Percentiles rank a stretch among this genome's conserved stretches.
Conservation (phyloP, 345 rosid genomes). For the thale cress (Arabidopsis thaliana) region TAIR10.1 NC_003076.8:3957501-3958000, state of each 20-base stretch:
- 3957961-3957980: slow-evolving; percentile 22
- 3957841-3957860: slow-evolving; percentile 33
- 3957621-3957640: slow-evolving; percentile 15
- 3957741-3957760: slow-evolving; percentile 38
- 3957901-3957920: slow-evolving; percentile 24
- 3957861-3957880: slow-evolving; percentile 37
- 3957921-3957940: slow-evolving; percentile 24
- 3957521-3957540: slow-evolving; percentile 40
- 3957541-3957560: slow-evolving; percentile 45
- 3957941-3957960: slow-evolving; percentile 34
- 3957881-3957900: slow-evolving; percentile 33
- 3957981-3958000: slow-evolving; percentile 35
- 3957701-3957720: slow-evolving; percentile 16
- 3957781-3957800: slow-evolving; percentile 23
- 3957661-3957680: slow-evolving; percentile 5
- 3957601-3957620: slow-evolving; percentile 36
- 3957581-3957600: slow-evolving; percentile 42
- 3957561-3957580: slow-evolving; percentile 41
- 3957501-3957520: slow-evolving; percentile 12
- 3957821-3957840: slow-evolving; percentile 38
- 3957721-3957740: slow-evolving; percentile 25
- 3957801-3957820: slow-evolving; percentile 41
- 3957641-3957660: slow-evolving; percentile 33
- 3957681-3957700: slow-evolving; percentile 12
- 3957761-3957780: slow-evolving; percentile 38